These are phyloP conservation scores for Hymenoscyphus infarciens DNA, from an alignment of 2,329 filamentous ascomycete species.

Conservation along the genomic window DNA sequence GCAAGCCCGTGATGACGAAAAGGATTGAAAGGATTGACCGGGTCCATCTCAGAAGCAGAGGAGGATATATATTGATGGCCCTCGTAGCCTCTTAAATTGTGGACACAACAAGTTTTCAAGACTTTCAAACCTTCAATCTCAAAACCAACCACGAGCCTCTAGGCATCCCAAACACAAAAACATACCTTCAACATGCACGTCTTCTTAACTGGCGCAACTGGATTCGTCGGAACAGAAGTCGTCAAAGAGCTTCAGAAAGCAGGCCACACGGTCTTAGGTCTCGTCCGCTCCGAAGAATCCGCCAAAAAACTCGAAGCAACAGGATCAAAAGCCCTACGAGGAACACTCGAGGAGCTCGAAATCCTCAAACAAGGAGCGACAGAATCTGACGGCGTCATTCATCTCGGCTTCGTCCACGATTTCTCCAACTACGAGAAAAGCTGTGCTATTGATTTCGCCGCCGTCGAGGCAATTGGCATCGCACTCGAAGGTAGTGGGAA, in stretches of 20 bases:
- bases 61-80: neutral
- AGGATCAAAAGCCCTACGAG: constrained; percentile 32
- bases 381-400: constrained; percentile 39
- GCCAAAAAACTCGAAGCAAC: constrained; percentile 16
- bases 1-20: no score
- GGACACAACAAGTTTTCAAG: neutral
- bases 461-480: constrained; percentile 38
- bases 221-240: constrained; percentile 42
- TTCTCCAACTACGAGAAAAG: constrained; percentile 36
- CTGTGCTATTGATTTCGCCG: constrained; percentile 34
- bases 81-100: neutral
- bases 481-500: constrained; percentile 32
- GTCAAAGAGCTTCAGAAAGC: constrained; percentile 38
- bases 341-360: constrained; percentile 37
- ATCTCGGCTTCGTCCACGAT: constrained; percentile 43
- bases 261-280: constrained; percentile 41
- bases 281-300: constrained; percentile 39
- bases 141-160: neutral
- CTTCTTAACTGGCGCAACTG: constrained; percentile 44
- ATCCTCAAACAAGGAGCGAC: constrained; percentile 35
- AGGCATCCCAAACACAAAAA: neutral
- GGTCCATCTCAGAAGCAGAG: neutral
- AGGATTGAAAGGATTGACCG: neutral
- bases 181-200: constrained; percentile 20
- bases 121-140: neutral